Evolutionary conservation across 2,329 filamentous ascomycete species (phyloP), one percentile per base, ranked within the genome.

Genomic region (Cordyceps militaris): DNA sequence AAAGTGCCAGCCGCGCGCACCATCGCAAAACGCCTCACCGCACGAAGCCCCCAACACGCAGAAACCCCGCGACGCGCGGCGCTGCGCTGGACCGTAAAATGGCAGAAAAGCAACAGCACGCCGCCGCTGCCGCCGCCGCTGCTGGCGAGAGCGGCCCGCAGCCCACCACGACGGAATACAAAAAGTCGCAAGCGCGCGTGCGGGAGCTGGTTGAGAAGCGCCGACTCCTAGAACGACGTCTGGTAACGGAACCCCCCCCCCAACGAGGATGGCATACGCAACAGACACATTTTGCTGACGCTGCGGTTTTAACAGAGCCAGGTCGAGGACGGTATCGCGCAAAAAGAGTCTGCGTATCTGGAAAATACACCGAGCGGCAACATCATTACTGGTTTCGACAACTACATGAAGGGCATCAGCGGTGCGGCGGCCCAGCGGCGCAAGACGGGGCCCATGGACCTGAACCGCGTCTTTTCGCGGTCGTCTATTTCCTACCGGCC

Each of bases 321-420:
- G 46, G 64, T 76, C 59, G 94, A 99, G 76, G 89, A 96, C 51
- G 81, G 83, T 63, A 97, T 99, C 66, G 85, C 82, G 69, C 85
- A 87, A 62, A 87, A 90, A 67, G 94, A 99, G 72, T 84, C 86
- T 59, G 81, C 86, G 19, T 99, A 99, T 71, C 84, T 99, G 53
- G 93, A 97, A 71, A 91, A 91, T 66, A 95, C 91, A 4, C 87
- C 86, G 14, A 84, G 80, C 65, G 94, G 94, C 46, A 99, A 99
- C 75, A 97, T 99, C 69, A 93, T 99, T 70, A 91, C 89, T 50
- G 94, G 94, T 23, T 99, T 99, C 72, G 94, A 99, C 72, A 95
- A 91, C 70, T 99, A 97, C 75, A 95, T 96, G 78, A 99, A 99
- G 73, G 92, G 90, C 56, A 82, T 81, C 19, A 81, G 83, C 9